A percentile compares a stretch with the other conserved stretches of the same genome.
phyloP scores from a whole-genome alignment of 208 protist genomes.

The Acanthamoeba castellanii region DNA sequence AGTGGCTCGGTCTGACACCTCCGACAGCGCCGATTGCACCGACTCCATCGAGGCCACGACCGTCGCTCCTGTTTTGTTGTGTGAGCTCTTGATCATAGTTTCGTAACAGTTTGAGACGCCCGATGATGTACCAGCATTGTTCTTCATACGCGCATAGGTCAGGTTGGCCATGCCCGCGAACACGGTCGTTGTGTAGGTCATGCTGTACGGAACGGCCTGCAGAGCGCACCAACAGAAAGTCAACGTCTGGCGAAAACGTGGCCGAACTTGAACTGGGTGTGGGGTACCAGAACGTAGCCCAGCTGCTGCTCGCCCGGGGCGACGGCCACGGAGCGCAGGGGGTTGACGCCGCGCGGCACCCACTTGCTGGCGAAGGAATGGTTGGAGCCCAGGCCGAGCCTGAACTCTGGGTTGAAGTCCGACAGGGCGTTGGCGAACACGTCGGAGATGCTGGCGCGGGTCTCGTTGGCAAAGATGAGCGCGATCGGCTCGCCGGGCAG shows the following conservation, averaged over 20 bases:
- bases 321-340: neutral
- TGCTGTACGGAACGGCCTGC: neutral
- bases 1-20: neutral
- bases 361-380: neutral
- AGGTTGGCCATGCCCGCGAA: neutral
- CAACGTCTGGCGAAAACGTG: neutral
- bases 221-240: neutral
- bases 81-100: neutral
- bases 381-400: neutral
- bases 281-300: neutral
- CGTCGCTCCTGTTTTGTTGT: neutral
- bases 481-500: neutral
- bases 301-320: neutral
- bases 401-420: neutral
- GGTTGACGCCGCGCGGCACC: neutral
- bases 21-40: neutral
- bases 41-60: neutral
- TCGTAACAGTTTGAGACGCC: too few relatives aligned
- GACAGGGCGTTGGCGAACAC: constrained; percentile 3
- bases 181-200: constrained; percentile 16
- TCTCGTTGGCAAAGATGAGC: constrained; percentile 8
- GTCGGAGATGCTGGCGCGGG: constrained; percentile 2
- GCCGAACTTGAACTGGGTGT: neutral
- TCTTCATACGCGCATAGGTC: neutral
- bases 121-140: neutral